Evolutionary conservation across 2,329 filamentous ascomycete genomes (phyloP), one percentile per base, ranked within the genome.

Genomic region (Arthrobotrys pseudoclavata): DNA sequence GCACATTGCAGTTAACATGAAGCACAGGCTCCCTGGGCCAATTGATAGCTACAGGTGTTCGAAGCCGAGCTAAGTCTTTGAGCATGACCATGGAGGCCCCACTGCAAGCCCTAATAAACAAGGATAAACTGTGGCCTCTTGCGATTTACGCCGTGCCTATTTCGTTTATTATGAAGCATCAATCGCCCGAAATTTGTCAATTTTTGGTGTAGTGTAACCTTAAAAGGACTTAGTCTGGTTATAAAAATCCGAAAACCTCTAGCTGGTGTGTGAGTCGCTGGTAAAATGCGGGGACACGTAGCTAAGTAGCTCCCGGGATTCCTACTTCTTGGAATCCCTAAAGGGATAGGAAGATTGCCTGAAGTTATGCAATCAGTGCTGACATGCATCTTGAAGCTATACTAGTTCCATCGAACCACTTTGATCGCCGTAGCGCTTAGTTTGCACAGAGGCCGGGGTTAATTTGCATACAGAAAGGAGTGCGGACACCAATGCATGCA

Each of bases 331-430:
- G n/a, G 31, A 57, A 42, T 60, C 55, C 20, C 12, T 20, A 7
- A 20, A 24, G 34, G 55, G 55, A 60, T 60, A 60, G 55, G 22
- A 57, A 60, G 31, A n/a, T 15, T 40, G 55, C 55, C 34, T 60
- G 34, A 60, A 60, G 34, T 57, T 13, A 45, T 45, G 15, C 42
- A 57, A 37, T 7, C 12, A 1, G n/a, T 57, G 50, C 55, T 60
- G 34, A 60, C 55, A n/a, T 60, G 18, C 20, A 40, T 42, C 26
- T 20, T 37, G 31, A 15, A 60, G 55, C 55, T 42, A 18, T 18
- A 12, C 34, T 26, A 12, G 55, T n/a, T 18, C 18, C 13, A 10
- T 60, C 20, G 55, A 7, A 7, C 12, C 15, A 42, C 55, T 22
- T n/a, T 20, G 55, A 42, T 42, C 34, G 34, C 12, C 52, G 12